These are phyloP conservation scores for Alternaria ethzedia DNA, from an alignment of 2,329 filamentous ascomycete species.

Conservation along the genomic window DNA sequence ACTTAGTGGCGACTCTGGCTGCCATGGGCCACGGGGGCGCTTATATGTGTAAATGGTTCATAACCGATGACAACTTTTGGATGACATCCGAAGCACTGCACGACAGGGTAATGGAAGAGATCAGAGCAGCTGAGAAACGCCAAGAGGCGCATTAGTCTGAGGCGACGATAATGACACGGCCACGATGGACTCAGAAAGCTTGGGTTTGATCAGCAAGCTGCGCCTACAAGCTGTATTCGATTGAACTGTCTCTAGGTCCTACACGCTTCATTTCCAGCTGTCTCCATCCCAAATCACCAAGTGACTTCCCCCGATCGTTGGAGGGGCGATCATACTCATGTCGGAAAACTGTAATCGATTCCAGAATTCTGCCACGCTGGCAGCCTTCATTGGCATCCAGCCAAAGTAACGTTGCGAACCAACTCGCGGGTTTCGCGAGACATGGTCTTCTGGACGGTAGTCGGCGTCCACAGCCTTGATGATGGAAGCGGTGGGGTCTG, in stretches of 20 bases:
- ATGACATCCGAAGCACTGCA: not conserved
- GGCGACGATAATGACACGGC: not conserved
- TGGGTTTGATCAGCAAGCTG: not conserved
- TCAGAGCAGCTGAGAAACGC: not conserved
- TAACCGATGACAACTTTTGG: not conserved
- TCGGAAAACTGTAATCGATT: not conserved
- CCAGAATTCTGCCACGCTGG: constrained; percentile 6
- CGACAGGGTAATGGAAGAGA: not conserved
- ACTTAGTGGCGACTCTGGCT: not conserved
- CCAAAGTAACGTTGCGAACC: constrained; percentile 14
- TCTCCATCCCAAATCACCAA: constrained; percentile 4
- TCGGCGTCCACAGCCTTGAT: constrained; percentile 15
- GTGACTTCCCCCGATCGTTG: constrained; percentile 8
- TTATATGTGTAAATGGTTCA: not conserved
- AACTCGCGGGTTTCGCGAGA: constrained; percentile 3
- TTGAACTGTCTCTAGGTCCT: not conserved
- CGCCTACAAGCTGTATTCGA: not conserved
- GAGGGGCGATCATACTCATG: constrained; percentile 2
- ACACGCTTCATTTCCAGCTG: not conserved
- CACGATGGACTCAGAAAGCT: not conserved
- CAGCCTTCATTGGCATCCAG: constrained; percentile 10
- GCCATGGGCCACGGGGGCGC: not conserved
- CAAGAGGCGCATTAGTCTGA: not conserved
- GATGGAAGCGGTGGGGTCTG: not conserved
- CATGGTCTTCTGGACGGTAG: constrained; percentile 10